Base-by-base conservation (phyloP, 2,329 filamentous ascomycete genomes). In the Cladophialophora bantiana region DNA sequence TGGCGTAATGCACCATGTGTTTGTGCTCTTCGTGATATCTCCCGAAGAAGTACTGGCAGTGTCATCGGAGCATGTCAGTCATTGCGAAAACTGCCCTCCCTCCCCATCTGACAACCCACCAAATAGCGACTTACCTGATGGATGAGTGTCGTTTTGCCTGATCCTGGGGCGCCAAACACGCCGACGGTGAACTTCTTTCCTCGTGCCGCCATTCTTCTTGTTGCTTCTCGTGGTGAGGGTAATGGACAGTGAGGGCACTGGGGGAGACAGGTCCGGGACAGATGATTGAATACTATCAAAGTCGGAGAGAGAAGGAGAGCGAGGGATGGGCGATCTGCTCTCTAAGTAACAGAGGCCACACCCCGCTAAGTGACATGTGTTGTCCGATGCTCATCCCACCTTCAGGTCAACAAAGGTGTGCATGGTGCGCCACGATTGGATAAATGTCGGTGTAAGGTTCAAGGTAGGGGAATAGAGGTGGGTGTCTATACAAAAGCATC, bases 1-100 rank as follows among this genome's bases (percentile, higher is more conserved):
- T 50, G 45, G 18, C 45, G 45, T 50, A 50, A 20, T 50, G 45
- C 18, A 50, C 45, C 45, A 50, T 50, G 45, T 50, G 20, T 50
- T 50, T 50, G 45, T 50, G 45, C 45, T 50, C 45, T 26, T 50
- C 45, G 7, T 26, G 45, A 26, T 50, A 50, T 50, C 26, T 1
- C 18, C 45, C 45, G 10, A 50, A 50, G 45, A 50, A 20, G 26
- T 50, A 50, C 45, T 50, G 10, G 10, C 18, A 26, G 13, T 26
- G 45, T n/a, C 45, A 10, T 7, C 45, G 20, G 26, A 50, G 7
- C 7, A 50, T 10, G 18, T 5, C 45, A 26, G 45, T 50, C 45
- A 50, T 18, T 50, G 18, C 26, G 18, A 50, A 26, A 6, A 50
- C 13, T 9, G 12, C 45, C 45, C 18, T 50, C 45, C 7, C 18